Conservation (phyloP, 257 asterid species). For the Solanum chiquidenum region DNA sequence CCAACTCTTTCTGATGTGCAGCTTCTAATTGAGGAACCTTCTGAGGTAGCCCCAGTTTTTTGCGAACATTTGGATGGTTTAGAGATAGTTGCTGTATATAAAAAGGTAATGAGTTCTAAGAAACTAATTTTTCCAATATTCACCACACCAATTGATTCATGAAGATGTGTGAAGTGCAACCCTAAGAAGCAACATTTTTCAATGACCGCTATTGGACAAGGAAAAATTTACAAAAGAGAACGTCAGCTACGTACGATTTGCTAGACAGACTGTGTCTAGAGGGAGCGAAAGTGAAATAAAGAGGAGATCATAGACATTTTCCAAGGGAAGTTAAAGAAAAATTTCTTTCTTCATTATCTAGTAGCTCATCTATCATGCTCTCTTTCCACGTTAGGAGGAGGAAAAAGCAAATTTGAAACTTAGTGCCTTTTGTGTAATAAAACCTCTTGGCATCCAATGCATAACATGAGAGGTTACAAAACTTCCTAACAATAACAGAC, state of each 20-base stretch:
- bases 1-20: slow-evolving; percentile 22
- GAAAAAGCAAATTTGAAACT: not conserved
- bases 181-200: not conserved
- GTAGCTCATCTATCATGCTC: not conserved
- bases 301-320: not conserved
- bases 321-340: not conserved
- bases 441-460: not conserved
- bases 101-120: not conserved
- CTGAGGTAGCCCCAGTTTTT: slow-evolving; percentile 62
- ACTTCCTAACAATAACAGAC: not conserved
- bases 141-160: not conserved
- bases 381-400: not conserved
- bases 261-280: not conserved
- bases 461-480: not conserved
- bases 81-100: slow-evolving; percentile 58
- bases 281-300: not conserved
- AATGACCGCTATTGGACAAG: not conserved
- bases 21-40: slow-evolving; percentile 24
- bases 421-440: not conserved
- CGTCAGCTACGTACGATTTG: not conserved
- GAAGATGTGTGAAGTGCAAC: not conserved
- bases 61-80: slow-evolving; percentile 44
- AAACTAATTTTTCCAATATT: not conserved
- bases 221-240: not conserved
- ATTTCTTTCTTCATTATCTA: not conserved